phyloP scores from a whole-genome alignment of 495 filamentous ascomycete species.

The Tuber magnatum region DNA sequence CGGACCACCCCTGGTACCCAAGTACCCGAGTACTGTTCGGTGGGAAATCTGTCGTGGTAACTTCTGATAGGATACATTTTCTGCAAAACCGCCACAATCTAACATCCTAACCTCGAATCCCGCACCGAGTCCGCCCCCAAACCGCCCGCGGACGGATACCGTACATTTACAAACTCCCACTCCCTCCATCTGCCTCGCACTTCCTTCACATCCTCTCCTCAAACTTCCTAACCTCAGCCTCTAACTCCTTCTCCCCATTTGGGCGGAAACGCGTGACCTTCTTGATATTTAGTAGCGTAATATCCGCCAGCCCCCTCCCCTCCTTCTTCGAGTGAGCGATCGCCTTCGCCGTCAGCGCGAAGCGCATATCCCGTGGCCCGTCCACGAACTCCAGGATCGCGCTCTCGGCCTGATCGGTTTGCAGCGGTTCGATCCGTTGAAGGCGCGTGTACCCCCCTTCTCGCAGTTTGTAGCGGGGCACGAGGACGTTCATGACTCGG shows the following conservation, averaged over 20 bases:
- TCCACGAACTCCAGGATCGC: conserved; percentile 97
- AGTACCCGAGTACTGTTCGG: background rate
- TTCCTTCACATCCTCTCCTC: conserved; percentile 19
- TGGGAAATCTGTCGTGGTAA: background rate
- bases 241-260: conserved; percentile 59
- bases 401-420: conserved; percentile 69
- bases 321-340: conserved; percentile 57
- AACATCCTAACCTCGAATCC: background rate
- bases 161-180: background rate
- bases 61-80: background rate
- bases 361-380: conserved; percentile 88
- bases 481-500: conserved; percentile 78
- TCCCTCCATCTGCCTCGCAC: background rate
- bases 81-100: background rate
- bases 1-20: no score
- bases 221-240: conserved; percentile 62
- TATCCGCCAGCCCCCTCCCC: conserved; percentile 52
- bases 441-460: conserved; percentile 93
- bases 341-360: conserved; percentile 78
- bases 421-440: conserved; percentile 68
- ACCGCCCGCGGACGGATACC: background rate
- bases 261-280: conserved; percentile 79
- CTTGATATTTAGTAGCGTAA: conserved; percentile 67
- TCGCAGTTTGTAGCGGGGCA: conserved; percentile 68
- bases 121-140: background rate